Conservation (phyloP, 306 rosid species). For the Cajanus cajan region DNA sequence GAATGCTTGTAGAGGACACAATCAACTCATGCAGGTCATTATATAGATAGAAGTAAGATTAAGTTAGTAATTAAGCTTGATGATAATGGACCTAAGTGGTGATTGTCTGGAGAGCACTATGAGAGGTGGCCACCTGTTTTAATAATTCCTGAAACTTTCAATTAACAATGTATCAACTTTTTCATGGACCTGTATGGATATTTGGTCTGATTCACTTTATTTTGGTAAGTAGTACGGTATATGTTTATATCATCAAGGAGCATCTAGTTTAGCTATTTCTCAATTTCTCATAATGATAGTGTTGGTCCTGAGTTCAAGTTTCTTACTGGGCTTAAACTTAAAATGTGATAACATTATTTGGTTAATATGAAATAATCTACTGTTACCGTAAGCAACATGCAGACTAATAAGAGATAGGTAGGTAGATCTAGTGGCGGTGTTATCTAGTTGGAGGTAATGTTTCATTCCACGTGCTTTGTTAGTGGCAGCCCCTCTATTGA, state of each 20-base stretch:
- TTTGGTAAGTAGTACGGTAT: background rate
- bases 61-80: constrained; percentile 15
- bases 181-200: background rate
- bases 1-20: constrained; percentile 47
- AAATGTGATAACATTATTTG: background rate
- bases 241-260: background rate
- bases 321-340: background rate
- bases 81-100: constrained; percentile 24
- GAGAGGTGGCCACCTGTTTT: background rate
- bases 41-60: constrained; percentile 31
- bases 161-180: constrained; percentile 8
- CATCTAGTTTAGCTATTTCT: background rate
- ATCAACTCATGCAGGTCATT: constrained; percentile 29
- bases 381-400: background rate
- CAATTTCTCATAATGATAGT: background rate
- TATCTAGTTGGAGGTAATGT: background rate
- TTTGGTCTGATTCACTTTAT: constrained; percentile 20
- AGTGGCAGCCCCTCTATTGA: constrained; percentile 7
- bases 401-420: background rate
- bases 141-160: constrained; percentile 11
- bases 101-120: constrained; percentile 43
- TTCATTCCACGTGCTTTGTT: background rate
- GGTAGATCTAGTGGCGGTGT: background rate
- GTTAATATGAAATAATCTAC: background rate
- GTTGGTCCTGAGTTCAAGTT: background rate